Base-by-base conservation (phyloP, 2,329 filamentous ascomycete species). In the Spiromastix sp. region DNA sequence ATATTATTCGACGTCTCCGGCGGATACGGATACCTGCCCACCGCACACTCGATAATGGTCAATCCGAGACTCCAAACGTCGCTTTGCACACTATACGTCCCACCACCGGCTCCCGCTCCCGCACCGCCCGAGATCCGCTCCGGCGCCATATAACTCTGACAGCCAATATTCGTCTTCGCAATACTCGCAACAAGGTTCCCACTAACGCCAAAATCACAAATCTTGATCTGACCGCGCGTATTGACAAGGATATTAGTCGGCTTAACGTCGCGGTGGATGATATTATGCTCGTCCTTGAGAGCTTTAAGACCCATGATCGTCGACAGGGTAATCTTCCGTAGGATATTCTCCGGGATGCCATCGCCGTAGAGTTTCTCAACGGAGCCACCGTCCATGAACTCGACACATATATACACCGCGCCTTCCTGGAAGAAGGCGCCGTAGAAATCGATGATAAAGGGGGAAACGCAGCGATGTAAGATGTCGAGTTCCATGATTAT, bases 401-500 rank as follows among this genome's bases (percentile, higher is more conserved):
- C 91, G 58, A 98, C 94, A 63, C 91, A 98, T 59, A 98, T 96
- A 60, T 98, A 98, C 2, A 98, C 91, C 0, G 91, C 91, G 18
- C 91, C 89, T 64, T 98, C 91, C 55, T 98, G 91, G 69, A 95
- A 98, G 58, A 98, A 98, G 4, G 91, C 91, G 1, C 91, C 91
- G 57, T 96, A 98, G 52, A 98, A 98, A 55, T 98, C 89, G 58
- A 98, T 91, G 48, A 98, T 96, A 60, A 89, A 94, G 0, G 91
- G 89, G 2, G 86, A 95, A 3, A 91, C 71, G 53, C 91, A 98
- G 48, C 91, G 83, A 62, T 98, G 91, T 2, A 98, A 68, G 43
- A 98, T 89, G 51, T 98, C 85, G 31, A 98, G 70, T 61, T 98
- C 91, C 74, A 96, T 98, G 49, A 96, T 81, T 52, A 98, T 98